Percentiles rank a stretch among this genome's conserved stretches.
Evolutionary conservation across 257 asterid species (phyloP).

Genomic region (Salvia hispanica): DNA sequence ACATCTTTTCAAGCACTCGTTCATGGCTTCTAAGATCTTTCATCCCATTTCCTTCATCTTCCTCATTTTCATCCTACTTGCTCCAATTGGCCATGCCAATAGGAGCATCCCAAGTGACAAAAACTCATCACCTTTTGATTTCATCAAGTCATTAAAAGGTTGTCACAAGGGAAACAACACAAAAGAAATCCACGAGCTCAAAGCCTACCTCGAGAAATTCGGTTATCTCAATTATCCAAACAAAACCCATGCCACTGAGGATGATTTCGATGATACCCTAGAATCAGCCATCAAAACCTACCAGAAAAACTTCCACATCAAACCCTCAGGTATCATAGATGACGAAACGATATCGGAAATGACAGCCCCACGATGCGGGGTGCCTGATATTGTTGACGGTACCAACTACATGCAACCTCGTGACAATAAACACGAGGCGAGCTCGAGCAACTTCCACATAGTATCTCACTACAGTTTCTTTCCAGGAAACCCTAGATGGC

Average conservation of each 20-base stretch:
- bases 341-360: too few relatives aligned
- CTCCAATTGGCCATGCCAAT: slow-evolving; percentile 6
- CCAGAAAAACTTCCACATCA: too few relatives aligned
- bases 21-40: slow-evolving; percentile 30
- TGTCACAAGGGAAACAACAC: slow-evolving; percentile 37
- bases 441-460: background rate
- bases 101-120: background rate
- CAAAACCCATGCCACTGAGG: too few relatives aligned
- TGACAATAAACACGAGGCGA: background rate
- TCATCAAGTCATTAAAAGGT: slow-evolving; percentile 39
- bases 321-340: too few relatives aligned
- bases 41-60: background rate
- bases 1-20: background rate
- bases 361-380: slow-evolving; percentile 32
- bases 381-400: slow-evolving; percentile 26
- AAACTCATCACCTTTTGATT: slow-evolving; percentile 31
- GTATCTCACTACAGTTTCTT: slow-evolving; percentile 38
- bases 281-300: too few relatives aligned
- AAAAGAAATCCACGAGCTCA: slow-evolving; percentile 31
- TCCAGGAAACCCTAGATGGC: slow-evolving; percentile 32
- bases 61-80: slow-evolving; percentile 1
- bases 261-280: too few relatives aligned
- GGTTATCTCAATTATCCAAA: too few relatives aligned
- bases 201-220: slow-evolving; percentile 31
- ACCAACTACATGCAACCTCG: slow-evolving; percentile 33